A percentile compares a stretch with the other conserved stretches of the same genome.
phyloP scores from a whole-genome alignment of 2,329 filamentous ascomycete species.

The Fusarium solani-melongenae region DNA sequence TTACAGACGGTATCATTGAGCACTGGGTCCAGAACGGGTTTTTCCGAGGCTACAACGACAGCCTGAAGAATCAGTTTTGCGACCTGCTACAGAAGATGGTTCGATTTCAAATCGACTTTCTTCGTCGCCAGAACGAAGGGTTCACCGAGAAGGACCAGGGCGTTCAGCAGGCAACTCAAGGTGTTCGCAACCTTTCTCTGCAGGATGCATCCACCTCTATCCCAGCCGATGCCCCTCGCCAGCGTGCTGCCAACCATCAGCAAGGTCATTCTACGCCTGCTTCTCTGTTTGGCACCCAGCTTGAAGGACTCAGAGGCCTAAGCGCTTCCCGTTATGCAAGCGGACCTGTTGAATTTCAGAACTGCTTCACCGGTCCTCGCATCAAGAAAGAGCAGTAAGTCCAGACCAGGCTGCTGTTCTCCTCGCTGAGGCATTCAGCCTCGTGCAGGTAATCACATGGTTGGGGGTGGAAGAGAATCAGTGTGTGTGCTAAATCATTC shows the following conservation, averaged over 20 bases:
- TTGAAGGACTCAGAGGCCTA: conserved; percentile 19
- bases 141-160: not conserved
- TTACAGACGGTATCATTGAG: conserved; percentile 42
- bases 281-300: not conserved
- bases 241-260: not conserved
- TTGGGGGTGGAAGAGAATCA: not conserved
- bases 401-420: not conserved
- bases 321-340: conserved; percentile 31
- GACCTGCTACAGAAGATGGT: conserved; percentile 35
- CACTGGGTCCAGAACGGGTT: conserved; percentile 41
- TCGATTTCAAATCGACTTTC: not conserved
- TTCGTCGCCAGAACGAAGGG: not conserved
- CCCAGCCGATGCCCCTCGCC: not conserved
- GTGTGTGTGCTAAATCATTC: not conserved
- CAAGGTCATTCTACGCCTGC: not conserved
- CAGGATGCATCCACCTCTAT: not conserved
- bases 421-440: not conserved
- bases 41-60: conserved; percentile 35
- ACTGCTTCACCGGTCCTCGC: conserved; percentile 26
- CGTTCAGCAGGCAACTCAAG: conserved; percentile 14
- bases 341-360: not conserved
- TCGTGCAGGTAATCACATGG: not conserved
- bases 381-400: not conserved
- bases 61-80: conserved; percentile 36
- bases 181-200: not conserved